Evolutionary conservation across 1,284 basidiomycete species (phyloP), one percentile per base, ranked within the genome.

Genomic region (Caloboletus inedulis): DNA sequence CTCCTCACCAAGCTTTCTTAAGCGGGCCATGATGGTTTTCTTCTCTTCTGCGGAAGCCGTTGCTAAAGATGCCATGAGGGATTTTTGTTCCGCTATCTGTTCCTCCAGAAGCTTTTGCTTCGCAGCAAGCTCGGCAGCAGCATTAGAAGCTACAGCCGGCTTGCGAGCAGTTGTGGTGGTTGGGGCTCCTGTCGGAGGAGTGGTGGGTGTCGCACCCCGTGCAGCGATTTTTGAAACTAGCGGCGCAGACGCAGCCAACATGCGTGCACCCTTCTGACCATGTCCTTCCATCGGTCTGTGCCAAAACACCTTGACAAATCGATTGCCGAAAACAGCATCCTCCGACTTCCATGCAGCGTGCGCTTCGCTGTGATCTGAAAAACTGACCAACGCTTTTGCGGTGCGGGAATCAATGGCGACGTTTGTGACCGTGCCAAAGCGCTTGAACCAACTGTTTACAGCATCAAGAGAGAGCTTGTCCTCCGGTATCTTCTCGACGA

Each of bases 221-320:
- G 64, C 57, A 23, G 61, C 54, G 49, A 84, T 79, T 62, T 84
- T 87, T 29, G 85, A 83, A 8, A 94, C 77, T 13, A 89, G 60
- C 9, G 82, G 76, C 10, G 86, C 88, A 34, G 87, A 90, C 4
- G 88, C 88, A 31, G 89, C 91, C 44, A 95, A 73, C 72, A 87
- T 81, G 58, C 85, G 79, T 49, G 83, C 74, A 2, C 91, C 92
- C 16, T 75, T 77, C 57, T 82, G 83, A 14, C 91, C 92, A 61
- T 93, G 89, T 0, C 92, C 93, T 50, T 89, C 89, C 80, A 93
- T 82, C 3, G 93, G 93, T 59, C 87, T 78, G 74, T 95, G 93
- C 93, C 93, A 95, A 62, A 94, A 89, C 37, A 95, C 79, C 70
- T 96, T 97, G 61, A 98, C 94, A 67, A 98, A 98, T 37, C 95